Evolutionary conservation across 768 basidiomycete genomes (phyloP).

Genomic region (Leccinum incarnatum): DNA sequence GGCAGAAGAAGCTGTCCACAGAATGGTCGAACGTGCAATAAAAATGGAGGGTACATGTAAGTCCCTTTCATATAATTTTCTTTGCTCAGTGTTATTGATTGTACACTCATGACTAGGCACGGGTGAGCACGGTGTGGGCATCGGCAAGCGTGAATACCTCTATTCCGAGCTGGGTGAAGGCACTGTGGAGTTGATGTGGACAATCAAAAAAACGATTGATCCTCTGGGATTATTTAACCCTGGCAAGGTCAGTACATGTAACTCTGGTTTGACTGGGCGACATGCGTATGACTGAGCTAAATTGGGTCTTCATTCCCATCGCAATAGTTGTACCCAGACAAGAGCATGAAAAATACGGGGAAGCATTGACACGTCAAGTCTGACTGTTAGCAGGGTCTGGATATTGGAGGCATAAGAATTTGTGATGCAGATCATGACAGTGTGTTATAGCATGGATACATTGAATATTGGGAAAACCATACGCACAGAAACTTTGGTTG

Average conservation of each 20-base stretch:
- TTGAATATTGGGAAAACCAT: neutral
- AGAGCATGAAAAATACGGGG: conserved; percentile 18
- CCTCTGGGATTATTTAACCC: conserved; percentile 80
- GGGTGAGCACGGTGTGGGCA: conserved; percentile 85
- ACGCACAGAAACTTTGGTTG: conserved; percentile 2
- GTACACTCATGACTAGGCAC: conserved; percentile 43
- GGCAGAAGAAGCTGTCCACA: conserved; percentile 46
- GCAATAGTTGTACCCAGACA: conserved; percentile 20
- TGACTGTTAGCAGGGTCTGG: neutral
- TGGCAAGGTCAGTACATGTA: conserved; percentile 63
- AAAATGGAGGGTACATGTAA: conserved; percentile 71
- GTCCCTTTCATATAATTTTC: conserved; percentile 13
- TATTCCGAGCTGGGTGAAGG: conserved; percentile 77
- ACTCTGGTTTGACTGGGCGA: neutral
- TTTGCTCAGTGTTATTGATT: neutral
- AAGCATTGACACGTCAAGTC: neutral
- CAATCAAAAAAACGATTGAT: conserved; percentile 71
- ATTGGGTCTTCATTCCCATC: neutral
- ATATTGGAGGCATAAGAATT: neutral
- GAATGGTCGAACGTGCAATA: conserved; percentile 68
- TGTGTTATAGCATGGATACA: neutral
- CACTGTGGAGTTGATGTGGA: conserved; percentile 82
- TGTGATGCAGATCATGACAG: neutral
- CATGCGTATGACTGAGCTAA: neutral
- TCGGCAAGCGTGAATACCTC: conserved; percentile 83